These are phyloP conservation scores for Pythium folliculosum DNA, from an alignment of 352 stramenopile species.

Conservation along the genomic window DNA sequence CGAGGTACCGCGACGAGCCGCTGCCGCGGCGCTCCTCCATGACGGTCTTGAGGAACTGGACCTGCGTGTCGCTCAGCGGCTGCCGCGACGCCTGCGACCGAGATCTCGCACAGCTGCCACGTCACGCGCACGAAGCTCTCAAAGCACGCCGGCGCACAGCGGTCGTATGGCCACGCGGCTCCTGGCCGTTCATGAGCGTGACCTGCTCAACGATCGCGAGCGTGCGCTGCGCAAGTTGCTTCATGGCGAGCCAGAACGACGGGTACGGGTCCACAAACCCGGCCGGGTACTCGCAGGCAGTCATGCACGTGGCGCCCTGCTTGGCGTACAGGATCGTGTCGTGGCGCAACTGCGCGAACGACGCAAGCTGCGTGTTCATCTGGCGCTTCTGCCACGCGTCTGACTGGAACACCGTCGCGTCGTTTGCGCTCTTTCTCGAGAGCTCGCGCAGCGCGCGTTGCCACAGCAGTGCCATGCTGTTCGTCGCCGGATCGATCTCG, in stretches of 20 bases:
- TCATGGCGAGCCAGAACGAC: constrained; percentile 21
- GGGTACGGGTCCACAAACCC: constrained; percentile 31
- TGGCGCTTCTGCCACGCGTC: constrained; percentile 20
- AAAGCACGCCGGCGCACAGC: constrained; percentile 5
- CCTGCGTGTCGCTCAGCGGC: constrained; percentile 12
- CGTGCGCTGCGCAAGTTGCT: constrained; percentile 16
- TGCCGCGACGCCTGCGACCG: constrained; percentile 3
- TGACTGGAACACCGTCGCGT: constrained; percentile 18
- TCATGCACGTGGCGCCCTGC: too few relatives aligned
- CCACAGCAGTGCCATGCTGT: constrained; percentile 21
- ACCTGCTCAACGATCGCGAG: background rate
- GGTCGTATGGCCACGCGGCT: too few relatives aligned
- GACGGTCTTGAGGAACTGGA: constrained; percentile 22
- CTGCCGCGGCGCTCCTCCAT: constrained; percentile 24
- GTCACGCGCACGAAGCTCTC: constrained; percentile 10
- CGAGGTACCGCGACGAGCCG: constrained; percentile 20
- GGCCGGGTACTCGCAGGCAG: constrained; percentile 21
- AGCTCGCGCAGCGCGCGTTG: constrained; percentile 20
- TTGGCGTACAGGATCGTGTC: constrained; percentile 32
- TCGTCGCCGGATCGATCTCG: constrained; percentile 12
- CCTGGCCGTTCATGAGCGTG: background rate
- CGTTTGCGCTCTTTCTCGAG: constrained; percentile 1
- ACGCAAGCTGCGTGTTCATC: constrained; percentile 31
- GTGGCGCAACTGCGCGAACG: constrained; percentile 24
- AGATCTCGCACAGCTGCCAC: constrained; percentile 14